A percentile compares a stretch with the other conserved stretches of the same genome.
Conservation (phyloP, 2,329 filamentous ascomycete species). For the Cytospora leucostoma region DNA sequence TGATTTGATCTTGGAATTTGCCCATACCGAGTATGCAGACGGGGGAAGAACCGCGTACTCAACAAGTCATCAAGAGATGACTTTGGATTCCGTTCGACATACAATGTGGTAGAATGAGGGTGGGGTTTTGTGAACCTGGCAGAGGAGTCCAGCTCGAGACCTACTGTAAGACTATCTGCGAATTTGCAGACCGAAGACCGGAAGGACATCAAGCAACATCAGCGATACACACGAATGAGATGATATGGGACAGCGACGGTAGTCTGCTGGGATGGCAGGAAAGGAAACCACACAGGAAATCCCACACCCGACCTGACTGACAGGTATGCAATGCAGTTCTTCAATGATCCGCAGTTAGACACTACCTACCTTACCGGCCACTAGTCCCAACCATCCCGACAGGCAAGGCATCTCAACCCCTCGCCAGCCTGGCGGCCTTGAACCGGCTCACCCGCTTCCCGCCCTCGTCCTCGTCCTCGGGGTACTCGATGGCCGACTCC, state of each 20-base stretch:
- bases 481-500: slow-evolving; percentile 65
- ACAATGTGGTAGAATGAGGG: background rate
- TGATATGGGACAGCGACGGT: background rate
- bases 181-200: background rate
- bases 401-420: slow-evolving; percentile 43
- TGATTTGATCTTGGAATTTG: slow-evolving; percentile 57
- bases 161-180: background rate
- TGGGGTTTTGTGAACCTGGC: background rate
- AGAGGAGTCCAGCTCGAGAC: background rate
- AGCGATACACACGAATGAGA: background rate
- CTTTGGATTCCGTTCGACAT: slow-evolving; percentile 42
- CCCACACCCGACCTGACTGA: background rate
- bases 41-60: slow-evolving; percentile 44
- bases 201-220: background rate
- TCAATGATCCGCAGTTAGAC: background rate
- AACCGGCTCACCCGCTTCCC: slow-evolving; percentile 70
- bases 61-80: slow-evolving; percentile 50
- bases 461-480: slow-evolving; percentile 67
- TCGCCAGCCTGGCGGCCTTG: slow-evolving; percentile 67
- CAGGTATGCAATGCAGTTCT: background rate
- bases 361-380: background rate
- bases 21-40: slow-evolving; percentile 57
- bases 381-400: background rate
- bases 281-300: background rate
- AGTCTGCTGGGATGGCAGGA: background rate